phyloP scores from a whole-genome alignment of 768 basidiomycete species.

The Mycena crocata region DNA sequence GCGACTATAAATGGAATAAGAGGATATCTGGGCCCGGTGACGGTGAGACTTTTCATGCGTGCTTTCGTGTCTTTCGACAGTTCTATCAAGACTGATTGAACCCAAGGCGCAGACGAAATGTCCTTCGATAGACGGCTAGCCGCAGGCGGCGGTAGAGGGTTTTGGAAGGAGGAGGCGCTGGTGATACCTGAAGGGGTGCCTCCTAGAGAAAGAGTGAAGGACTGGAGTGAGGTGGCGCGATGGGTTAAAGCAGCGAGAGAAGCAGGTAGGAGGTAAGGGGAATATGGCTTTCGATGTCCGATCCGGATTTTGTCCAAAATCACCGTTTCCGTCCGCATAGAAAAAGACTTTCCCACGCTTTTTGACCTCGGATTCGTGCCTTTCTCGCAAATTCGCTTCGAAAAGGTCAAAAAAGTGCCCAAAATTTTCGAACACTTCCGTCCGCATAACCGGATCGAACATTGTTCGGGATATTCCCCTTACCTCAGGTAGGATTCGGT shows the following conservation, averaged over 20 bases:
- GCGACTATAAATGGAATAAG: slow-evolving; percentile 81
- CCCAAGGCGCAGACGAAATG: slow-evolving; percentile 55
- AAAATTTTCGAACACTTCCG: too few species aligned
- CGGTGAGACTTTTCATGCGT: slow-evolving; percentile 33
- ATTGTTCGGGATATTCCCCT: too few species aligned
- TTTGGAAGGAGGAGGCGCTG: slow-evolving; percentile 68
- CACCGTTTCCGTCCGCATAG: too few species aligned
- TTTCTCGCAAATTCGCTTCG: too few species aligned
- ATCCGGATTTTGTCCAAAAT: too few species aligned
- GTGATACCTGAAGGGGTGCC: slow-evolving; percentile 61
- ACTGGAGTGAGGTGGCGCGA: slow-evolving; percentile 70
- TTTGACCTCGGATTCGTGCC: too few species aligned
- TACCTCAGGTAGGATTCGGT: slow-evolving; percentile 37
- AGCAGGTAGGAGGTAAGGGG: too few species aligned
- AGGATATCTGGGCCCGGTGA: slow-evolving; percentile 61
- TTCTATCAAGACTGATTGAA: background rate
- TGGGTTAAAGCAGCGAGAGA: slow-evolving; percentile 53
- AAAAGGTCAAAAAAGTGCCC: too few species aligned
- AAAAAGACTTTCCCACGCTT: too few species aligned
- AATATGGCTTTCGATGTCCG: too few species aligned
- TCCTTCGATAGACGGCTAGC: slow-evolving; percentile 62
- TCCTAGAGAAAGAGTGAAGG: slow-evolving; percentile 64
- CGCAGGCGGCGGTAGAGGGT: slow-evolving; percentile 59
- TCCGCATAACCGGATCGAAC: too few species aligned
- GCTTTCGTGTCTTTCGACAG: background rate